phyloP scores from a whole-genome alignment of 495 filamentous ascomycete genomes.

The Cladorrhinum samala region DNA sequence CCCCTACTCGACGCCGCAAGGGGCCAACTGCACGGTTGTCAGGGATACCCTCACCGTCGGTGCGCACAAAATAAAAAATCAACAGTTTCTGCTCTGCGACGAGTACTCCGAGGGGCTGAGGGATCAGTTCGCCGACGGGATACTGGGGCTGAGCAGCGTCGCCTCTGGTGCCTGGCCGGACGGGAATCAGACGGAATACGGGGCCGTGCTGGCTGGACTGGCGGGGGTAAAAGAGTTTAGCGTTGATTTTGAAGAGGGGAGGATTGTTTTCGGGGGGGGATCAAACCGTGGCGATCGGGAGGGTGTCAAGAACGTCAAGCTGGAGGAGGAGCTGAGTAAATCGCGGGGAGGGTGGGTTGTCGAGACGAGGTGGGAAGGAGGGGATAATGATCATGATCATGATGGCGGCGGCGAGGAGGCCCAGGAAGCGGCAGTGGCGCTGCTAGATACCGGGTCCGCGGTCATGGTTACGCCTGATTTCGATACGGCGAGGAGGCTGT shows the following conservation, averaged over 20 bases:
- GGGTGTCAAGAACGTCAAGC: no score
- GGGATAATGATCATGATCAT: background rate
- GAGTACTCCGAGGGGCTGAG: conserved; percentile 17
- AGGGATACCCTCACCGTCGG: conserved; percentile 25
- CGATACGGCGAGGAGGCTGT: conserved; percentile 16
- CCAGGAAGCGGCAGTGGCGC: no score
- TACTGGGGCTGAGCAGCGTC: conserved; percentile 25
- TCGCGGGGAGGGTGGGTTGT: no score
- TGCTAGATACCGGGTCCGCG: conserved; percentile 21
- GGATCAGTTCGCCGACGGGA: conserved; percentile 24
- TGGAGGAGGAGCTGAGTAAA: no score
- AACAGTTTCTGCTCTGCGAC: conserved; percentile 22
- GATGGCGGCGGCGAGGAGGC: background rate
- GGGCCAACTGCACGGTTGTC: conserved; percentile 19
- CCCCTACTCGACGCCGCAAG: conserved; percentile 4
- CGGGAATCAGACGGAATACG: no score
- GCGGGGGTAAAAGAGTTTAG: background rate
- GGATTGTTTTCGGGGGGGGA: no score
- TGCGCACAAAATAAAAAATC: conserved; percentile 8
- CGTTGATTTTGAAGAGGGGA: background rate
- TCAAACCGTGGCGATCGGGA: no score
- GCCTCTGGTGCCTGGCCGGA: background rate
- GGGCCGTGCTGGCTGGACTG: no score
- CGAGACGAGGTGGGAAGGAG: no score
- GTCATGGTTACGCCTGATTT: conserved; percentile 20